Percentiles rank a stretch among this genome's conserved stretches.
Conservation (phyloP, 1,284 basidiomycete species). For the Ceratobasidium sp. region DNA sequence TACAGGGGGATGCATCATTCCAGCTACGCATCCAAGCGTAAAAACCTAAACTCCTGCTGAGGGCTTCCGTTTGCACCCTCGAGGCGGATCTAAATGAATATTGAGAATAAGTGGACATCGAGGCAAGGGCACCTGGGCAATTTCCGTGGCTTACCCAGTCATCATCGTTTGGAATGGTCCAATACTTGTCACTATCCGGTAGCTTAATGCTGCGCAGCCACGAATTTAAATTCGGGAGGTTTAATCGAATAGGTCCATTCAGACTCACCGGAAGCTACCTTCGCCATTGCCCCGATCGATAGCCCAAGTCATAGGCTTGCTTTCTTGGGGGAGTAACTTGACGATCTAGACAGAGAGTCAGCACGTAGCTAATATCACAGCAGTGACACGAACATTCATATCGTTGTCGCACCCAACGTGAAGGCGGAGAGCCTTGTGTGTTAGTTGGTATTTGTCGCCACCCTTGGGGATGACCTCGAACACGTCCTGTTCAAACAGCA, state of each 20-base stretch:
- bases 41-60: not conserved
- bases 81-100: not conserved
- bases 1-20: too few species aligned
- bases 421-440: not conserved
- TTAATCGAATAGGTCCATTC: not conserved
- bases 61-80: not conserved
- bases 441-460: not conserved
- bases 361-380: not conserved
- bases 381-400: not conserved
- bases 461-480: not conserved
- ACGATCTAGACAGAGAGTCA: not conserved
- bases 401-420: not conserved
- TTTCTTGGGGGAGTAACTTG: not conserved
- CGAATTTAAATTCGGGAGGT: not conserved
- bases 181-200: not conserved
- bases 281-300: not conserved
- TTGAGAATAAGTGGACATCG: not conserved
- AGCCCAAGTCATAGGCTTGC: not conserved
- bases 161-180: not conserved
- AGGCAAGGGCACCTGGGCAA: not conserved
- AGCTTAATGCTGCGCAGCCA: not conserved
- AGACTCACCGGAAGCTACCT: not conserved
- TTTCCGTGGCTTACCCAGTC: not conserved
- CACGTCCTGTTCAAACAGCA: not conserved
- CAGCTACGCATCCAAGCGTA: too few species aligned